Evolutionary conservation across 2,329 filamentous ascomycete genomes (phyloP).

Genomic region (Orbilia brochopaga): DNA sequence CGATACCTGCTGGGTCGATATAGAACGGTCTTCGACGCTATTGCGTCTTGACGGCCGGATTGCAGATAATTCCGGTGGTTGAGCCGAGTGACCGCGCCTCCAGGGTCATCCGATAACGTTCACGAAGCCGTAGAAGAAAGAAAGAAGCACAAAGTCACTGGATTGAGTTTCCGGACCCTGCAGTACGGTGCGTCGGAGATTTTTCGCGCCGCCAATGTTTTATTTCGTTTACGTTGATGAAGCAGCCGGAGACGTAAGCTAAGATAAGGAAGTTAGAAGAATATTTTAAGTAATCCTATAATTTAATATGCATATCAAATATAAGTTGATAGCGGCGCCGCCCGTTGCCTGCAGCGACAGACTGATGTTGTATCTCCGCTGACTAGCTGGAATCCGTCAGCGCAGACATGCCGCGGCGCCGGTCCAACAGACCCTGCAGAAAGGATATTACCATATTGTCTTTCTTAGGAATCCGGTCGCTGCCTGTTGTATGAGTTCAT

Average conservation of each 20-base stretch:
- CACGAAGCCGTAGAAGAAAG: not conserved
- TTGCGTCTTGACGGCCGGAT: no score
- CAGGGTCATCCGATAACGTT: not conserved
- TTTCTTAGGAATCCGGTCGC: no score
- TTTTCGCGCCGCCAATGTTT: not conserved
- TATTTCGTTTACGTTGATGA: not conserved
- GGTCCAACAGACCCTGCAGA: no score
- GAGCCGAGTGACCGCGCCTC: no score
- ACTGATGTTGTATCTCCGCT: not conserved
- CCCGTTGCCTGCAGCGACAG: not conserved
- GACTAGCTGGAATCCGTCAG: constrained; percentile 2
- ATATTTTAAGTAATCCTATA: constrained; percentile 1
- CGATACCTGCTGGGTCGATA: not conserved
- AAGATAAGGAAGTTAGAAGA: no score
- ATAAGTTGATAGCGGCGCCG: constrained; percentile 1
- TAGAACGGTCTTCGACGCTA: not conserved
- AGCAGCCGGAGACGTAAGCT: no score
- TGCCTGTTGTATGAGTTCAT: no score
- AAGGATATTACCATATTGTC: no score
- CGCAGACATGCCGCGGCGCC: not conserved
- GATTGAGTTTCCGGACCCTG: not conserved
- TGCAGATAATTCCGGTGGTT: no score
- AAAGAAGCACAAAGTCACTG: not conserved
- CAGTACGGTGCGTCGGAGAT: not conserved
- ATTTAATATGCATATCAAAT: not conserved